Percentiles rank a stretch among this genome's conserved stretches.
Evolutionary conservation across 2,329 filamentous ascomycete species (phyloP).

Genomic region (Aaosphaeria arxii): DNA sequence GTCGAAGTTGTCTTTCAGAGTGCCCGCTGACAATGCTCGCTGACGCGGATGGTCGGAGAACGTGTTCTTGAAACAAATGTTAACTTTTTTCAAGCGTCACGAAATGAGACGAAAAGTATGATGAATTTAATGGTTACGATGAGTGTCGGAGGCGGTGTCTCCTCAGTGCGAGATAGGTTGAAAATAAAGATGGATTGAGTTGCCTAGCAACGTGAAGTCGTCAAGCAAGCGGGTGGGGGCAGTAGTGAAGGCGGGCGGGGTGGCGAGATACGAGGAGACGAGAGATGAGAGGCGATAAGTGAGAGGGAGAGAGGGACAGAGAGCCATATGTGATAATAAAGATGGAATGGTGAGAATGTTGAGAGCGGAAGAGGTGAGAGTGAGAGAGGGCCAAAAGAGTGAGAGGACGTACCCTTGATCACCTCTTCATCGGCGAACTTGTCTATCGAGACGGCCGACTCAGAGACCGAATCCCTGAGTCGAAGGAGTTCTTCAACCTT

Average conservation of each 20-base stretch:
- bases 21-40: slow-evolving; percentile 22
- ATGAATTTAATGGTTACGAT: no score
- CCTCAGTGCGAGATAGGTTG: no score
- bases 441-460: slow-evolving; percentile 41
- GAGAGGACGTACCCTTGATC: slow-evolving; percentile 37
- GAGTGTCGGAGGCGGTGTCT: no score
- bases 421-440: slow-evolving; percentile 41
- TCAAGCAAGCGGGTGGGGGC: background rate
- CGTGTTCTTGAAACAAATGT: slow-evolving; percentile 29
- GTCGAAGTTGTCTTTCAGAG: slow-evolving; percentile 24
- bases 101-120: no score
- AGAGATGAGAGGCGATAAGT: background rate
- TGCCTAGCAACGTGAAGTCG: no score
- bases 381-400: background rate
- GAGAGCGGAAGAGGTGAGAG: background rate
- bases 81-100: no score
- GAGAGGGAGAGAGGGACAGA: background rate
- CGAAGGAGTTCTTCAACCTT: slow-evolving; percentile 42
- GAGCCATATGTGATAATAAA: background rate
- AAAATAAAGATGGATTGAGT: no score
- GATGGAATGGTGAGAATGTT: no score
- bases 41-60: slow-evolving; percentile 40
- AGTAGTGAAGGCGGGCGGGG: background rate
- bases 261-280: background rate
- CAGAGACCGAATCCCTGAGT: slow-evolving; percentile 39